phyloP scores from a whole-genome alignment of 2,329 filamentous ascomycete genomes.

The Microcera coccophila region DNA sequence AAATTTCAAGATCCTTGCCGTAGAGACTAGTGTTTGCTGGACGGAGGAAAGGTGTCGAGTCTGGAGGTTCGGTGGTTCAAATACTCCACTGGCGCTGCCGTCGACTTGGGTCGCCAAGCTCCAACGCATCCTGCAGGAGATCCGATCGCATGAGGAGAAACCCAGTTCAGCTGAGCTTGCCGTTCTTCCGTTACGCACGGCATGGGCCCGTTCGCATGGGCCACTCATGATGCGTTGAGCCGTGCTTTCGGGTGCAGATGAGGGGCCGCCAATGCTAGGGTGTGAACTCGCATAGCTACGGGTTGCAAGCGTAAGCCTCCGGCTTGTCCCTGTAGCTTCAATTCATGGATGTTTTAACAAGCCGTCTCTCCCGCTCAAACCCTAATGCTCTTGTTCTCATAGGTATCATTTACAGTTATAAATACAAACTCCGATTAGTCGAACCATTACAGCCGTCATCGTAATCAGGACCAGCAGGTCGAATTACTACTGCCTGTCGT shows the following conservation, averaged over 20 bases:
- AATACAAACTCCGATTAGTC: not conserved
- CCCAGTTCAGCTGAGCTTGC: not conserved
- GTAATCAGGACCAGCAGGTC: too few relatives aligned
- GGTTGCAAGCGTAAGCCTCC: too few relatives aligned
- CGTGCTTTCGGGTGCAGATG: too few relatives aligned
- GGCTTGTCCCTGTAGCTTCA: not conserved
- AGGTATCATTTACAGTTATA: not conserved
- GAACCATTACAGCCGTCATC: too few relatives aligned
- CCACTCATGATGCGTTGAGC: too few relatives aligned
- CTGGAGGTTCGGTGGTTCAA: not conserved
- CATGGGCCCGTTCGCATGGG: not conserved
- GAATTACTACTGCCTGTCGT: too few relatives aligned
- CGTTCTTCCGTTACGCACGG: not conserved
- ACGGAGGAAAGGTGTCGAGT: not conserved
- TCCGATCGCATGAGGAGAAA: not conserved
- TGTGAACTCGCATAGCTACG: too few relatives aligned
- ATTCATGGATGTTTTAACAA: too few relatives aligned
- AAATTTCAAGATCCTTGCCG: not conserved
- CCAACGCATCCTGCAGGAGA: not conserved
- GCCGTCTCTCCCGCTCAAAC: too few relatives aligned
- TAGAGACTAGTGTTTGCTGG: slow-evolving; percentile 1
- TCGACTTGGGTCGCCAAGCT: not conserved
- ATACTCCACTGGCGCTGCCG: not conserved
- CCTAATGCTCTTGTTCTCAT: too few relatives aligned
- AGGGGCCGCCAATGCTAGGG: too few relatives aligned